These are phyloP conservation scores for Apiotrichum veenhuisii DNA, from an alignment of 1,284 basidiomycete species.

Conservation along the genomic window DNA sequence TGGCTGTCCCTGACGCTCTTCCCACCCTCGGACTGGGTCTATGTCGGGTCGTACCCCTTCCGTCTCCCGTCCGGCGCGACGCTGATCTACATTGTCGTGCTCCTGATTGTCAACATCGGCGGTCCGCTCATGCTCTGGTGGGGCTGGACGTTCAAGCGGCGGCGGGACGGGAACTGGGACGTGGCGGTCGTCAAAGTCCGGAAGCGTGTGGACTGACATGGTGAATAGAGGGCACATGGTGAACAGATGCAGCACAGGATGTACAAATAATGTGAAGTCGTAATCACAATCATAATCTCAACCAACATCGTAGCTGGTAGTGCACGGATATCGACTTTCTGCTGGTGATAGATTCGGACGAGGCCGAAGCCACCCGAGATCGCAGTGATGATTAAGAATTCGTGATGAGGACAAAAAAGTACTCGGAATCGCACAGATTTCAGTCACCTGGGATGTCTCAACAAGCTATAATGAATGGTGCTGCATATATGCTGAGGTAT, in stretches of 20 bases:
- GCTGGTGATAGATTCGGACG: too few relatives aligned
- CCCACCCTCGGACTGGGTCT: background rate
- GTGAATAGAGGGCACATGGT: too few relatives aligned
- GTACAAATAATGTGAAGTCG: too few relatives aligned
- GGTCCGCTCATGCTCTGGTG: conserved; percentile 41
- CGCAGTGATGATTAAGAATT: too few relatives aligned
- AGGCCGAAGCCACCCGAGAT: too few relatives aligned
- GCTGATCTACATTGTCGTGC: conserved; percentile 22
- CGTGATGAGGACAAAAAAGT: too few relatives aligned
- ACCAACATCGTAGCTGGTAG: too few relatives aligned
- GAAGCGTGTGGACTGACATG: conserved; percentile 7
- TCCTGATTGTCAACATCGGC: conserved; percentile 33
- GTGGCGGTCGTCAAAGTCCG: conserved; percentile 37
- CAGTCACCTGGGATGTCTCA: too few relatives aligned
- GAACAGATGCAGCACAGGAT: too few relatives aligned
- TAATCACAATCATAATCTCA: too few relatives aligned
- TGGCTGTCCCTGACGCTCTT: conserved; percentile 30
- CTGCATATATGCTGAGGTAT: conserved; percentile 10
- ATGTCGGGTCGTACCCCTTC: background rate
- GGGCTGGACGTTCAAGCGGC: conserved; percentile 44
- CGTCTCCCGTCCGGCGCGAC: conserved; percentile 20
- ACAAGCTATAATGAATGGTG: conserved; percentile 6
- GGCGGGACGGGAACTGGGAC: conserved; percentile 44
- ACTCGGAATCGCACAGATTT: too few relatives aligned
- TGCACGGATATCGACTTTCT: too few relatives aligned